These are phyloP conservation scores for Lactuca saligna DNA, from an alignment of 129 eudicot genomes.

Conservation along the genomic window DNA sequence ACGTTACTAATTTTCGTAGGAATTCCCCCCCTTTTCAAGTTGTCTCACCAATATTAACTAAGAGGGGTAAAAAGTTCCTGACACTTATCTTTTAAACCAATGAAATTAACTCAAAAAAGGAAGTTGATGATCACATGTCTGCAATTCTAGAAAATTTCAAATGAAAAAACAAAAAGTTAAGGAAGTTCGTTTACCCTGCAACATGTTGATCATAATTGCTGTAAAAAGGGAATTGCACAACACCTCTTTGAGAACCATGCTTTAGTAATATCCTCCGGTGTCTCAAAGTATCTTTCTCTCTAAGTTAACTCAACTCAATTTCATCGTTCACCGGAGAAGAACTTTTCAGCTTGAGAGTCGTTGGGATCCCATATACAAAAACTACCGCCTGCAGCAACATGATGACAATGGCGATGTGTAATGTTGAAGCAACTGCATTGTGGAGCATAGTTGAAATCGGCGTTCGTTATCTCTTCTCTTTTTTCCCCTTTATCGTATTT, in stretches of 20 bases:
- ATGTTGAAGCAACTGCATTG: conserved; percentile 24
- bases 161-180: background rate
- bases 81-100: no score
- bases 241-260: conserved; percentile 47
- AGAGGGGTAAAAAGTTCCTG: no score
- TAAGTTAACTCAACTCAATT: conserved; percentile 64
- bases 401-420: conserved; percentile 18
- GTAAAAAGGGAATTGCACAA: conserved; percentile 67
- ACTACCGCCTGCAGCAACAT: conserved; percentile 12
- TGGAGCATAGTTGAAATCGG: conserved; percentile 22
- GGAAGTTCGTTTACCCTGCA: conserved; percentile 62
- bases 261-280: conserved; percentile 66
- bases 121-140: background rate
- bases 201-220: conserved; percentile 84
- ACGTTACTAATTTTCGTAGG: no score
- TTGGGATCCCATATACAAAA: conserved; percentile 15
- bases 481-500: conserved; percentile 9
- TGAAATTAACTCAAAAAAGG: no score
- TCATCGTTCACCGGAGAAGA: conserved; percentile 71
- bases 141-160: background rate
- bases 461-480: conserved; percentile 29
- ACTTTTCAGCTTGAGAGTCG: conserved; percentile 58
- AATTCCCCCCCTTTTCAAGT: no score
- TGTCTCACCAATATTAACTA: no score
- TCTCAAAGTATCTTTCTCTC: conserved; percentile 52